These are phyloP conservation scores for Terana coerulea DNA, from an alignment of 768 basidiomycete species.

Conservation along the genomic window DNA sequence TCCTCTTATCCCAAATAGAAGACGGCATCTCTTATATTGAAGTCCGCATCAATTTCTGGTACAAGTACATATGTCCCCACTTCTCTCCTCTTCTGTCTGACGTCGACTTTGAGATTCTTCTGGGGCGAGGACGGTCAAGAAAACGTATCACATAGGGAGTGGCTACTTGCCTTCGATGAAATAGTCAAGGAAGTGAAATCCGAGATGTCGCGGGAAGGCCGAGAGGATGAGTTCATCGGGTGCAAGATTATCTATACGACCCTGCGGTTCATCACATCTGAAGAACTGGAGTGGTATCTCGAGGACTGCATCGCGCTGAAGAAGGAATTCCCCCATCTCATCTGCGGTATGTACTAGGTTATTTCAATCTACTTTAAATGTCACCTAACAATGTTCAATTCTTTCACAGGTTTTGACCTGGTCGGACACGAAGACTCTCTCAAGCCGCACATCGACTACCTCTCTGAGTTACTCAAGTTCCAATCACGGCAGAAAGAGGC, in stretches of 20 bases:
- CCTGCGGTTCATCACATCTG: constrained; percentile 47
- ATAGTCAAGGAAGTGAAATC: constrained; percentile 50
- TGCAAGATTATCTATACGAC: constrained; percentile 75
- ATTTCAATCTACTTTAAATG: background rate
- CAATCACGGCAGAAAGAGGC: constrained; percentile 50
- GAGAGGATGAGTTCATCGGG: constrained; percentile 61
- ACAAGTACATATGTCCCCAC: constrained; percentile 38
- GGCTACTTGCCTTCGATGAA: constrained; percentile 50
- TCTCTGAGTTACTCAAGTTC: constrained; percentile 58
- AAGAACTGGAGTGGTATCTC: constrained; percentile 61
- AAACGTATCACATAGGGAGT: constrained; percentile 55
- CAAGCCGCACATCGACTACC: constrained; percentile 58
- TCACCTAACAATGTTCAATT: background rate
- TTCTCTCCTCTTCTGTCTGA: background rate
- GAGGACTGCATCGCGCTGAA: constrained; percentile 74
- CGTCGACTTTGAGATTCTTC: constrained; percentile 18
- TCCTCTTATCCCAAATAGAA: constrained; percentile 56
- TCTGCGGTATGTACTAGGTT: constrained; percentile 44
- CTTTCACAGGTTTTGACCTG: constrained; percentile 65
- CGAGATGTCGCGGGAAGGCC: constrained; percentile 46
- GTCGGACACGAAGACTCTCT: constrained; percentile 70
- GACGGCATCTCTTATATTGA: constrained; percentile 76
- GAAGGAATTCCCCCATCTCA: constrained; percentile 68
- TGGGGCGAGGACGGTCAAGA: constrained; percentile 56
- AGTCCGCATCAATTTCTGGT: constrained; percentile 59